A percentile compares a stretch with the other conserved stretches of the same genome.
phyloP scores from a whole-genome alignment of 2,329 filamentous ascomycete genomes.

The Paradendryphiella salina region DNA sequence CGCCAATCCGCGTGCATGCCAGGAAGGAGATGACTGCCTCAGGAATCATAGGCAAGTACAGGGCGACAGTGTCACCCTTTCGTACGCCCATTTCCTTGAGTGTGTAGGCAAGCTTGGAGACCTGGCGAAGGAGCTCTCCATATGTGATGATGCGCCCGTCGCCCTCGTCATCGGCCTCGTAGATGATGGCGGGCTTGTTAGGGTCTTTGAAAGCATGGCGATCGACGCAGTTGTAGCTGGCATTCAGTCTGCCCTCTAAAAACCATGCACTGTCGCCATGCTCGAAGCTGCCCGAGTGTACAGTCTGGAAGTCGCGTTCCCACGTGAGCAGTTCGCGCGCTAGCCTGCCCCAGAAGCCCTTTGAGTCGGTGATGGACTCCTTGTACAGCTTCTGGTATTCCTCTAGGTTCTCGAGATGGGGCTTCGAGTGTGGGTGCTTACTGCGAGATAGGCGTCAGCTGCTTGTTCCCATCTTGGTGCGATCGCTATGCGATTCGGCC shows the following conservation, averaged over 20 bases:
- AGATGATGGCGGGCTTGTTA: constrained; percentile 93
- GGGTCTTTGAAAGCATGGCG: constrained; percentile 95
- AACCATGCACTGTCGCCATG: constrained; percentile 94
- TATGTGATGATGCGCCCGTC: constrained; percentile 92
- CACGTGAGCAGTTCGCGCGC: constrained; percentile 90
- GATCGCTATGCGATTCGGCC: constrained; percentile 8
- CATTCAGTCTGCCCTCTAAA: constrained; percentile 88
- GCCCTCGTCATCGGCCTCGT: constrained; percentile 89
- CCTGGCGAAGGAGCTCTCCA: constrained; percentile 86
- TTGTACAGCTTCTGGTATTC: constrained; percentile 68
- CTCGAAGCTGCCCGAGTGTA: constrained; percentile 72
- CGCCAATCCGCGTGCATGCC: constrained; percentile 88
- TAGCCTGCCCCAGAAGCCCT: constrained; percentile 85
- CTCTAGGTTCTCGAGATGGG: constrained; percentile 62
- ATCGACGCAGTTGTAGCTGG: constrained; percentile 96
- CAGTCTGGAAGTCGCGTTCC: constrained; percentile 89
- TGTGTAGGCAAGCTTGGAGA: constrained; percentile 82
- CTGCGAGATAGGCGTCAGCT: constrained; percentile 39
- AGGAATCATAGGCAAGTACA: constrained; percentile 98
- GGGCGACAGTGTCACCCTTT: constrained; percentile 95
- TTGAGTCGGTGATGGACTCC: constrained; percentile 86
- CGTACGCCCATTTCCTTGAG: constrained; percentile 94
- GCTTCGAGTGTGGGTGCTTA: constrained; percentile 62
- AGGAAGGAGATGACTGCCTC: constrained; percentile 91
- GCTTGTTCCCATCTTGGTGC: constrained; percentile 1